These are phyloP conservation scores for Rhizopus arrhizus DNA, from an alignment of 371 early-diverging fungal genomes.

Conservation along the genomic window DNA sequence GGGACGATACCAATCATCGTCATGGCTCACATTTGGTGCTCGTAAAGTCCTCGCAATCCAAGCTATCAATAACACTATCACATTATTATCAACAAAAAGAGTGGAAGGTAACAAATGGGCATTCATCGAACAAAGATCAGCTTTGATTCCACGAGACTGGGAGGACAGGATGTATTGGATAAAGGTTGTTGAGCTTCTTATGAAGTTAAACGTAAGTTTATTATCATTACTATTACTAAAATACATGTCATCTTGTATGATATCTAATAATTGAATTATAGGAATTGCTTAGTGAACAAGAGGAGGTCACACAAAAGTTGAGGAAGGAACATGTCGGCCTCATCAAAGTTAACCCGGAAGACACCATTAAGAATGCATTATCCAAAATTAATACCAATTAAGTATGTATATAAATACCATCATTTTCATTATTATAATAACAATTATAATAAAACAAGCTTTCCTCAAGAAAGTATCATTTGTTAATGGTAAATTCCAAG, in stretches of 20 bases:
- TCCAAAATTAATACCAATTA: constrained; percentile 4
- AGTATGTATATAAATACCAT: no score
- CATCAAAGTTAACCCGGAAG: constrained; percentile 6
- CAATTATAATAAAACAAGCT: no score
- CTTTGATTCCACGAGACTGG: constrained; percentile 22
- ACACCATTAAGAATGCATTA: constrained; percentile 6
- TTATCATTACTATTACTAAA: no score
- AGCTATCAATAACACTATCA: constrained; percentile 15
- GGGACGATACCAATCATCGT: constrained; percentile 14
- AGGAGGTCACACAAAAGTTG: constrained; percentile 9
- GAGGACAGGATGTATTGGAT: constrained; percentile 7
- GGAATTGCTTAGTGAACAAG: constrained; percentile 13
- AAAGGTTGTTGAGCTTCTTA: constrained; percentile 7
- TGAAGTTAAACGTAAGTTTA: constrained; percentile 4
- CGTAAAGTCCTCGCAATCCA: constrained; percentile 17
- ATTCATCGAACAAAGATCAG: constrained; percentile 23
- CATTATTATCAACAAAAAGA: constrained; percentile 16
- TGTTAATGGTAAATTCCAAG: no score
- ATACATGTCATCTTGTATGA: not conserved
- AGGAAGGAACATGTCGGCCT: constrained; percentile 13
- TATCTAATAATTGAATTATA: constrained; percentile 9
- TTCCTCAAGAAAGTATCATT: no score
- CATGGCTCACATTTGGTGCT: constrained; percentile 15
- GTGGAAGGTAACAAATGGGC: constrained; percentile 17
- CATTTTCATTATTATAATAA: no score